phyloP scores from a whole-genome alignment of 345 rosid genomes.

The Durio zibethinus region DNA sequence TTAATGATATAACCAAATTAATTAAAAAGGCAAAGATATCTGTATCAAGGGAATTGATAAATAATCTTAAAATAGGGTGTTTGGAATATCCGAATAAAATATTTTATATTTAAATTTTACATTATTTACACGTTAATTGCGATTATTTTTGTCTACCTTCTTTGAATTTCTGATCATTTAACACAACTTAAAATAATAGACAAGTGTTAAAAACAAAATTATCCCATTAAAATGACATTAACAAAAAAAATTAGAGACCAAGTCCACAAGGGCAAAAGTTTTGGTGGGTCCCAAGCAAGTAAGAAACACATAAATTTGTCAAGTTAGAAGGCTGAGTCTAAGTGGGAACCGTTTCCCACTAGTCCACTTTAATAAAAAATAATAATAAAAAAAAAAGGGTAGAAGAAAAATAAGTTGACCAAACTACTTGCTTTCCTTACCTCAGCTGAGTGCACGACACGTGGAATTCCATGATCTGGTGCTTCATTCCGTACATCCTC shows the following conservation, averaged over 20 bases:
- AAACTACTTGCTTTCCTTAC: not conserved
- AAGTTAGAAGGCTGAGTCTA: constrained; percentile 1
- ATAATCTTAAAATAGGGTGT: no score
- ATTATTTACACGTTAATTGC: no score
- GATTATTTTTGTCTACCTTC: no score
- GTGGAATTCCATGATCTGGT: not conserved
- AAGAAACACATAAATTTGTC: not conserved
- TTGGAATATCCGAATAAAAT: no score
- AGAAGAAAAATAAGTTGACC: not conserved
- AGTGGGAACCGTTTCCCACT: not conserved
- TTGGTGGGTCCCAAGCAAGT: constrained; percentile 9
- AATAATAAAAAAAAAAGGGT: not conserved
- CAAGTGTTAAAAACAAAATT: not conserved
- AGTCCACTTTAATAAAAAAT: not conserved
- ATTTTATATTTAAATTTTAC: no score
- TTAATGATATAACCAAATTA: no score
- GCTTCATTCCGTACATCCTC: not conserved
- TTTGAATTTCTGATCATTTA: no score
- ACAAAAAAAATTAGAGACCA: not conserved
- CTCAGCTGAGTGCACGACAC: not conserved
- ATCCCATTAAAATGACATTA: not conserved
- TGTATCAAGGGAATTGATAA: no score
- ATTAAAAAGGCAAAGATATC: no score
- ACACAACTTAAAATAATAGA: no score
- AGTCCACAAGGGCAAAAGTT: not conserved